Base-by-base conservation (phyloP, 805 yeast genomes). In the Wickerhamomyces rabaulensis region DNA sequence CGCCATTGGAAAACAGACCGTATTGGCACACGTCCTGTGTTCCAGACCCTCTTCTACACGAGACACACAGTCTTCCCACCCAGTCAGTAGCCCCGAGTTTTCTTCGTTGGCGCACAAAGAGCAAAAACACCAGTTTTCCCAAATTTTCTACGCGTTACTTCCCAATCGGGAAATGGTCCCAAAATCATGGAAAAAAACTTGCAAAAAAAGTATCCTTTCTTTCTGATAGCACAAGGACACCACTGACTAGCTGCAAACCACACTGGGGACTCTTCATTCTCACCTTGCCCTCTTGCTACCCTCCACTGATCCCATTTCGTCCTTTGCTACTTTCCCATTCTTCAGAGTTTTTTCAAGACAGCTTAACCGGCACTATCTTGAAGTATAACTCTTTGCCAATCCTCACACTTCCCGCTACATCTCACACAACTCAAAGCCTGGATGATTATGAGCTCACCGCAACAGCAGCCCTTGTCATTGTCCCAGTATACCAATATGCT, bases 401-500 rank as follows among this genome's bases (percentile, higher is more conserved):
- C n/a, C 31, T 5, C 36, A 16, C 36, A n/a, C n/a, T n/a, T 29
- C 33, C 29, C 23, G 20, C 35, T 15, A 13, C n/a, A 17, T 31
- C 16, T 19, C 19, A n/a, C 9, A 43, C 13, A 16, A 3, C 26
- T 29, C 42, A 17, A 22, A 13, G 17, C 27, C 26, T 26, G 29
- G 10, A 19, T 23, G 23, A 39, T 42, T 36, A 52, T 50, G 56
- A 50, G 54, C 39, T 52, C 56, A 3, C 56, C 56, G 9, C 47
- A 46, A 8, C 46, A 52, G 15, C 54, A 43, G 27, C 37, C 49
- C 4, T 40, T 51, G 25, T 49, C 52, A 1, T 31, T 51, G 22
- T 52, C 56, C 1, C 51, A 53, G 21, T 53, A 47, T 47, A 46
- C 54, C 9, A 53, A 45, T 20, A 36, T 53, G 47, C 39, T 53